phyloP scores from a whole-genome alignment of 768 basidiomycete species.

The Russula brevipes region DNA sequence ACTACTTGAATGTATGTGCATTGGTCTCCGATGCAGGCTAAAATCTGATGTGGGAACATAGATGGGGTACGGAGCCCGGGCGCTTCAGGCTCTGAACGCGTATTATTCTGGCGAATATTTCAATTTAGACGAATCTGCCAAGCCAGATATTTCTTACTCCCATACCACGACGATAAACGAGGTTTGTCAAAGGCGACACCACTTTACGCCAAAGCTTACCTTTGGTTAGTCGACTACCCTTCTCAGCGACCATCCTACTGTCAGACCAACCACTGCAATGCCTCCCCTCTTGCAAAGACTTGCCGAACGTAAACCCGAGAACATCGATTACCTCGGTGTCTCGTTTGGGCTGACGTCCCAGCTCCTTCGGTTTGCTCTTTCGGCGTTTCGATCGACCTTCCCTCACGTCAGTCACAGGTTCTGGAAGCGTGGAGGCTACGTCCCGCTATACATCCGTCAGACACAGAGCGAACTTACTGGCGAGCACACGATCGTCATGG shows the following conservation, averaged over 20 bases:
- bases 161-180: slow-evolving; percentile 47
- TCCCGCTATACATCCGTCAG: slow-evolving; percentile 90
- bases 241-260: slow-evolving; percentile 69
- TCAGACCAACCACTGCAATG: slow-evolving; percentile 75
- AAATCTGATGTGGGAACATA: slow-evolving; percentile 31
- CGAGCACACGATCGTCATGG: slow-evolving; percentile 95
- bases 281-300: slow-evolving; percentile 89
- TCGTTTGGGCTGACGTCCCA: slow-evolving; percentile 91
- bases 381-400: not conserved
- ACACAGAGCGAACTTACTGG: slow-evolving; percentile 93
- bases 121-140: slow-evolving; percentile 67
- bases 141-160: slow-evolving; percentile 53
- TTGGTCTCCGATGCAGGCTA: slow-evolving; percentile 5
- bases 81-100: slow-evolving; percentile 77
- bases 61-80: slow-evolving; percentile 97
- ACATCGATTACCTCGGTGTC: slow-evolving; percentile 90
- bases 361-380: slow-evolving; percentile 55
- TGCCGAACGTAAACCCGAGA: slow-evolving; percentile 84
- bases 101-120: slow-evolving; percentile 94
- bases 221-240: slow-evolving; percentile 45
- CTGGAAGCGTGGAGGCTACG: slow-evolving; percentile 92
- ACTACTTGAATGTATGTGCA: slow-evolving; percentile 75
- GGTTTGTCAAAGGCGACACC: slow-evolving; percentile 35
- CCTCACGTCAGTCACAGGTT: slow-evolving; percentile 45
- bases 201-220: not conserved